Percentiles rank a stretch among this genome's conserved stretches.
Conservation (phyloP, 192 early-diverging fungal species). For the Tieghemiomyces parasiticus region DNA sequence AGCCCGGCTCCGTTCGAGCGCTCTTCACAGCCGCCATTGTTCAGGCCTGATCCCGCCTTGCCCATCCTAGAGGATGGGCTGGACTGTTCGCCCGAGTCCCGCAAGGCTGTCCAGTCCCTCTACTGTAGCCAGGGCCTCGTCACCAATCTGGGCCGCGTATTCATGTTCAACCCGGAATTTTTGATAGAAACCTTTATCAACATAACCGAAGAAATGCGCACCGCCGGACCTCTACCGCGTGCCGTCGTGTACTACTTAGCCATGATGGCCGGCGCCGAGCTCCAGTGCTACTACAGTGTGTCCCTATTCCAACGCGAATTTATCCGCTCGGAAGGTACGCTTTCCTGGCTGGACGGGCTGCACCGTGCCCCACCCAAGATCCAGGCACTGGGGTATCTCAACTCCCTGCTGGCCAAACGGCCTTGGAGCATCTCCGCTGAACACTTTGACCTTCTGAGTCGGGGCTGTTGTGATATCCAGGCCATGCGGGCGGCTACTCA, state of each 20-base stretch:
- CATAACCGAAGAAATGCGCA: background rate
- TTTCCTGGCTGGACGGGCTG: background rate
- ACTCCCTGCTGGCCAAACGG: background rate
- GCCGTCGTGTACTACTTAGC: background rate
- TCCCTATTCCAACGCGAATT: background rate
- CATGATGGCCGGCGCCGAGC: constrained; percentile 1
- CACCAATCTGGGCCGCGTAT: constrained; percentile 4
- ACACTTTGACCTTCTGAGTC: background rate
- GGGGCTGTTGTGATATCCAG: background rate
- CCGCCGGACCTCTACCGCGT: background rate
- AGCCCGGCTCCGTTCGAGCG: no score
- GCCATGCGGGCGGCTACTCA: background rate
- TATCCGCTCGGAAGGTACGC: background rate
- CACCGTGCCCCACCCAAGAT: background rate
- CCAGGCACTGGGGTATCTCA: background rate
- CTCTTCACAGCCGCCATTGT: no score
- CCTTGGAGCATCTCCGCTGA: background rate
- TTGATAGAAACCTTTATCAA: background rate
- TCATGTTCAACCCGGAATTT: constrained; percentile 1
- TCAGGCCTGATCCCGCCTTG: no score
- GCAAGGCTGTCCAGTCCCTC: background rate
- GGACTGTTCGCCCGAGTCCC: background rate
- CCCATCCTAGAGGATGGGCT: background rate
- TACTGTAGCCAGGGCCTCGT: background rate
- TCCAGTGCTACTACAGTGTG: constrained; percentile 1